Base-by-base conservation (phyloP, 768 basidiomycete genomes). In the Exsudoporus frostii region DNA sequence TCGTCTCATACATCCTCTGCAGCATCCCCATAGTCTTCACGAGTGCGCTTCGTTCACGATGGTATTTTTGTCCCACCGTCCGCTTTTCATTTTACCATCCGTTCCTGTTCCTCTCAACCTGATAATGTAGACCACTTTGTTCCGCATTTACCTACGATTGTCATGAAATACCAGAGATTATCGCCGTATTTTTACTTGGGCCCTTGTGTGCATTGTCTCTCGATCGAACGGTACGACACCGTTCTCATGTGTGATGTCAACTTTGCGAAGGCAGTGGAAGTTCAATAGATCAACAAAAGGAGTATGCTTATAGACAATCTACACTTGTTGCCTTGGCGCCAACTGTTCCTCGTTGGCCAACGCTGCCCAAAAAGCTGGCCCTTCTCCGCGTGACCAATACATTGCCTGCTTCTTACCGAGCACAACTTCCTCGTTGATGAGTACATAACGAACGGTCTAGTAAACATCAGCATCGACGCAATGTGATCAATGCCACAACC, bases 361-460 rank as follows among this genome's bases (percentile, higher is more conserved):
- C 19, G 85, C 83, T 48, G 84, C 79, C 83, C 87, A 90, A 63
- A 91, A 92, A 24, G 76, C 76, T 4, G 82, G 74, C 0, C 74
- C 82, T 50, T 89, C 82, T 2, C 82, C 82, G 57, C 80, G 79
- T 36, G 77, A 75, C 86, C 90, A 97, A 65, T 93, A 95, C 57
- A 82, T 72, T 1, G 91, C 83, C 7, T 79, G 71, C 15, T 75
- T 73, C 48, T 81, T 74, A 1, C 86, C 86, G 41, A 78, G 79
- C 8, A 89, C 90, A 5, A 86, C 85, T 13, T 77, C 79, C 50
- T 82, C 83, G 20, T 84, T 85, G 46, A 97, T 82, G 41, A 95
- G 81, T n/a, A 93, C 87, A 69, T 92, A 85, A 43, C 85, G 79
- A 30, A 92, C 81, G 49, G 85, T 80, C 88, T 93, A 57, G 24